phyloP scores from a whole-genome alignment of 2,329 filamentous ascomycete genomes.

The Colletotrichum sp. region DNA sequence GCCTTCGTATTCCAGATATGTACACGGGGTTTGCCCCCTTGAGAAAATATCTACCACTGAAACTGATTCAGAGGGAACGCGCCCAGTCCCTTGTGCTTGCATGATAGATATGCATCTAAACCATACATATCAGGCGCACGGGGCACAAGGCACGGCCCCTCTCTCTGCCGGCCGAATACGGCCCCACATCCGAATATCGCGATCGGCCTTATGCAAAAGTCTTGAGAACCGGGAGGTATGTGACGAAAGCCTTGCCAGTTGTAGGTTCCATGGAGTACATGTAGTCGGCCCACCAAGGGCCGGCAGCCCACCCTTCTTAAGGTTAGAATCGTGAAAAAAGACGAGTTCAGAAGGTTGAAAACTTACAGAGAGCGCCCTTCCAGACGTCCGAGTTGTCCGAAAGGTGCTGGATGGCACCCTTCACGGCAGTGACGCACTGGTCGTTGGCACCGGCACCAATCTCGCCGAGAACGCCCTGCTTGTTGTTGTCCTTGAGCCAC shows the following conservation, averaged over 20 bases:
- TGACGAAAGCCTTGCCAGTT: slow-evolving; percentile 38
- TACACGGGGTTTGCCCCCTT: not conserved
- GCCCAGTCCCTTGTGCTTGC: not conserved
- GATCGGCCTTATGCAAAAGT: not conserved
- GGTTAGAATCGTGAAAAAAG: not conserved
- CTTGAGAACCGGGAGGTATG: slow-evolving; percentile 16
- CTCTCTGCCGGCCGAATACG: not conserved
- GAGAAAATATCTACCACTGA: slow-evolving; percentile 6
- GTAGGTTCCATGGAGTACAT: slow-evolving; percentile 44
- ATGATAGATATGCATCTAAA: not conserved
- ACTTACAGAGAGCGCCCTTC: slow-evolving; percentile 37
- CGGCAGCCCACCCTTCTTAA: slow-evolving; percentile 44
- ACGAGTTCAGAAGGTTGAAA: no score
- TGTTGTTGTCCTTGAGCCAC: slow-evolving; percentile 55
- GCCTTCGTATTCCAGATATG: slow-evolving; percentile 4
- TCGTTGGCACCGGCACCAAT: slow-evolving; percentile 52
- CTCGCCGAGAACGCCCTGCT: slow-evolving; percentile 56
- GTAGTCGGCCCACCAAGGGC: slow-evolving; percentile 57
- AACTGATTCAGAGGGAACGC: not conserved
- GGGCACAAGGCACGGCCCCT: not conserved
- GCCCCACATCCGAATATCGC: not conserved
- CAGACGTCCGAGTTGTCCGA: slow-evolving; percentile 56
- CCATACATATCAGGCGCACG: not conserved
- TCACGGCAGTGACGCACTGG: slow-evolving; percentile 51
- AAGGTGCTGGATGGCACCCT: slow-evolving; percentile 52